Percentiles rank a stretch among this genome's conserved stretches.
Evolutionary conservation across 1,139 yeast genomes (phyloP).

Genomic region (Nakaseomyces glabratus): DNA sequence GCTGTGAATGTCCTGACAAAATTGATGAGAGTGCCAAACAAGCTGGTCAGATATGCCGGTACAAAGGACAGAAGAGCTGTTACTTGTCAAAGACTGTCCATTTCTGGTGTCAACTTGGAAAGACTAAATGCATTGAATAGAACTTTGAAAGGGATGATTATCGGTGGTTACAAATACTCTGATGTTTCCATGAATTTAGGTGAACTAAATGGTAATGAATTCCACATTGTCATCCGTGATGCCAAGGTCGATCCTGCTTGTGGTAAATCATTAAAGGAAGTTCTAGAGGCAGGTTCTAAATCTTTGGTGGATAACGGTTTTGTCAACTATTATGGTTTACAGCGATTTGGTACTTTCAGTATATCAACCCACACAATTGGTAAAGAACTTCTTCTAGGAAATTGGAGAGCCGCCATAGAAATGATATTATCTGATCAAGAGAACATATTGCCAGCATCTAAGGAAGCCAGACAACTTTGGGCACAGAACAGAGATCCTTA

Average conservation of each 20-base stretch:
- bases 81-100: constrained; percentile 76
- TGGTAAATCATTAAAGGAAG: constrained; percentile 30
- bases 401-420: constrained; percentile 76
- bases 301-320: constrained; percentile 65
- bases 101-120: constrained; percentile 65
- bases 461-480: constrained; percentile 79
- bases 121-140: constrained; percentile 70
- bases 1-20: constrained; percentile 69
- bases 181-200: constrained; percentile 64
- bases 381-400: constrained; percentile 53
- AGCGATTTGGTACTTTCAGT: constrained; percentile 92
- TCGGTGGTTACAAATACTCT: constrained; percentile 71
- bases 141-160: constrained; percentile 59
- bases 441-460: constrained; percentile 69
- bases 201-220: constrained; percentile 80
- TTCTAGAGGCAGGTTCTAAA: constrained; percentile 45
- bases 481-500: constrained; percentile 59
- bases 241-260: constrained; percentile 34
- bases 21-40: constrained; percentile 63
- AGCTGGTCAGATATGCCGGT: constrained; percentile 74
- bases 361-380: constrained; percentile 87
- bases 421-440: constrained; percentile 79
- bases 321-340: constrained; percentile 93
- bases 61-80: constrained; percentile 96
- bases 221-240: constrained; percentile 73